Percentiles rank a stretch among this genome's conserved stretches.
phyloP scores from a whole-genome alignment of 2,329 filamentous ascomycete species.

The Penicillium sp. region DNA sequence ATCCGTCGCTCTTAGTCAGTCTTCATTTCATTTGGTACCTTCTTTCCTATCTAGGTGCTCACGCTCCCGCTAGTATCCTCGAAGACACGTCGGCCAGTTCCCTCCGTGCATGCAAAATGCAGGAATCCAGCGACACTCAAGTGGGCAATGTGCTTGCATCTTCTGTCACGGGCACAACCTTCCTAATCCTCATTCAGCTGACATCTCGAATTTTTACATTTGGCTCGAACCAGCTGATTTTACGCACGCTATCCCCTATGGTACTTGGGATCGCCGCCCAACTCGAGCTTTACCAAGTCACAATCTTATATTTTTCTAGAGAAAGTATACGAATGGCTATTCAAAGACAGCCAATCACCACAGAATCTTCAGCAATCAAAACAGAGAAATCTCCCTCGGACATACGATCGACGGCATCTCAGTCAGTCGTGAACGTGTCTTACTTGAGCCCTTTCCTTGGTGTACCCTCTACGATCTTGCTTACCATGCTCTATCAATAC shows the following conservation, averaged over 20 bases:
- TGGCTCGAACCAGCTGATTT: conserved; percentile 82
- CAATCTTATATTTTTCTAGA: conserved; percentile 89
- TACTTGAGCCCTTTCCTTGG: conserved; percentile 76
- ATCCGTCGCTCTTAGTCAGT: not conserved
- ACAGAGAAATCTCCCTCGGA: conserved; percentile 13
- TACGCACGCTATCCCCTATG: conserved; percentile 82
- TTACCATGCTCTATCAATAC: conserved; percentile 69
- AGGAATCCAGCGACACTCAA: conserved; percentile 14
- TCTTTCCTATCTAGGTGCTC: not conserved
- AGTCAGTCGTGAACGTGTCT: conserved; percentile 84
- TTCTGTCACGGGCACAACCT: conserved; percentile 69
- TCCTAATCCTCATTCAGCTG: conserved; percentile 86
- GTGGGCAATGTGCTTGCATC: conserved; percentile 26
- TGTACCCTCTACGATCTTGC: conserved; percentile 58
- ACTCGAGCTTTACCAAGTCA: conserved; percentile 88
- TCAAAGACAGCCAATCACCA: conserved; percentile 64
- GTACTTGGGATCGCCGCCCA: conserved; percentile 84
- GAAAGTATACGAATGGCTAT: conserved; percentile 90
- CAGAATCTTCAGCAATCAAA: conserved; percentile 11
- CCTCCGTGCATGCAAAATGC: conserved; percentile 13
- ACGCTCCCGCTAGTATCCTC: not conserved
- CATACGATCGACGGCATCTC: conserved; percentile 43
- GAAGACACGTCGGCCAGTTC: not conserved
- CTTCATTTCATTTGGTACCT: not conserved
- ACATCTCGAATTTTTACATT: conserved; percentile 87